Percentiles rank a stretch among this genome's conserved stretches.
phyloP scores from a whole-genome alignment of 2,329 filamentous ascomycete species.

The Helminthosporium solani region DNA sequence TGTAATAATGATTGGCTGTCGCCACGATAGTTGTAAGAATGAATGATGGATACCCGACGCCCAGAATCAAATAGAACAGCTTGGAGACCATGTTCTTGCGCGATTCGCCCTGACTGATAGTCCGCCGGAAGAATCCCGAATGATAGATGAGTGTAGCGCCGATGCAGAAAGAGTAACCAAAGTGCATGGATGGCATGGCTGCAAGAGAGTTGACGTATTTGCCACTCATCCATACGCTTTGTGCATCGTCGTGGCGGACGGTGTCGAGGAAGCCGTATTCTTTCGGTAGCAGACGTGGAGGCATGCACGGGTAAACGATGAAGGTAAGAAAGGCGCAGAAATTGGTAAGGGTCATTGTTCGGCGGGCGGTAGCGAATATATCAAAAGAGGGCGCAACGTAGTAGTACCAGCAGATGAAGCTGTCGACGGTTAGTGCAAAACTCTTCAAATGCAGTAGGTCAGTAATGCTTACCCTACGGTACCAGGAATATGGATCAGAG shows the following conservation, averaged over 20 bases:
- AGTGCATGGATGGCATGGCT: slow-evolving; percentile 55
- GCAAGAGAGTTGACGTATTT: slow-evolving; percentile 50
- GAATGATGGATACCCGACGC: slow-evolving; percentile 55
- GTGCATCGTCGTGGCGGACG: slow-evolving; percentile 49
- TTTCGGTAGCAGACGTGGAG: slow-evolving; percentile 49
- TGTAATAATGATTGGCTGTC: slow-evolving; percentile 63
- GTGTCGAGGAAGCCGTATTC: slow-evolving; percentile 51
- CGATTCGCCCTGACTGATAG: slow-evolving; percentile 45
- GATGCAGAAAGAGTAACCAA: slow-evolving; percentile 57
- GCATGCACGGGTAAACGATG: slow-evolving; percentile 53
- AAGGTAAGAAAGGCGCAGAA: slow-evolving; percentile 53
- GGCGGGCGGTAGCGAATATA: slow-evolving; percentile 47
- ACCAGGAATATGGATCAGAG: slow-evolving; percentile 61
- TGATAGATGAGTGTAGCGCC: slow-evolving; percentile 56
- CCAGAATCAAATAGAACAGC: slow-evolving; percentile 48
- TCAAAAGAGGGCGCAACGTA: slow-evolving; percentile 55
- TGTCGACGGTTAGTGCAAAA: slow-evolving; percentile 31
- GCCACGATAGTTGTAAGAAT: slow-evolving; percentile 61
- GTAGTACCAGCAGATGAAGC: slow-evolving; percentile 66
- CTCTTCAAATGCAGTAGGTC: background rate
- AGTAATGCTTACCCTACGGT: slow-evolving; percentile 55
- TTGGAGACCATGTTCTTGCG: slow-evolving; percentile 47
- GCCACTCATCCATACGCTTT: slow-evolving; percentile 50
- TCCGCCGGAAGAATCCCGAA: slow-evolving; percentile 49
- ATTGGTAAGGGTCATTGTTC: slow-evolving; percentile 54